Evolutionary conservation across 2,329 filamentous ascomycete species (phyloP), one percentile per base, ranked within the genome.

Genomic region (Colletotrichum lini): DNA sequence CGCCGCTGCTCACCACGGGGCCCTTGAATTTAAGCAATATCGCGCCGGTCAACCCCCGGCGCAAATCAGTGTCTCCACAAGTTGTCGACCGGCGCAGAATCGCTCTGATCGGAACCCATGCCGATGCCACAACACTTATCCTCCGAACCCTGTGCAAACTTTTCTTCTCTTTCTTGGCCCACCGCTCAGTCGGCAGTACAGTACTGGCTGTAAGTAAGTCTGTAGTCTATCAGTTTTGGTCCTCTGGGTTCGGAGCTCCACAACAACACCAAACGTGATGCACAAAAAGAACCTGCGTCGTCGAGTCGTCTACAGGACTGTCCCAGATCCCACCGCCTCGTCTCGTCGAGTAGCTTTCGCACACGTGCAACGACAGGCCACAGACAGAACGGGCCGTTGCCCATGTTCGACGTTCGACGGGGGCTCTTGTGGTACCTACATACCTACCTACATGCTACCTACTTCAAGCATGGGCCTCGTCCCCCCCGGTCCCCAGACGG

Each of bases 21-120:
- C 38, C 53, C 30, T 50, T 38, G 54, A 16, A 59, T 64, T 69
- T 62, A 62, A 72, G 52, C 65, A 63, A 59, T 50, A 49, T 58
- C 47, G 65, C 65, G 65, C 69, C 65, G 65, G 52, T 44, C 52
- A 54, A 45, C 69, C 69, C 69, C 69, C 58, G 58, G 69, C 69
- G 69, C 69, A 72, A 72, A 72, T 72, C 69, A 72, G 30, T 9
- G 40, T 69, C 65, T 52, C 65, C 69, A 72, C 53, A 72, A 21
- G 8, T 18, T 35, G 44, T 54, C 35, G 3, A 56, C n/a, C 56
- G 56, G 56, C 40, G 10, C 45, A 23, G 58, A 21, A 21, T 70
- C 45, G 65, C 58, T 54, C 26, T 18, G 12, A 66, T 70, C 67
- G 62, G 62, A 66, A 62, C 38, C 52, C 65, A 68, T 68, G 65